Evolutionary conservation across 2,329 filamentous ascomycete species (phyloP), one percentile per base, ranked within the genome.

Genomic region (Corniculantispora saksenae): DNA sequence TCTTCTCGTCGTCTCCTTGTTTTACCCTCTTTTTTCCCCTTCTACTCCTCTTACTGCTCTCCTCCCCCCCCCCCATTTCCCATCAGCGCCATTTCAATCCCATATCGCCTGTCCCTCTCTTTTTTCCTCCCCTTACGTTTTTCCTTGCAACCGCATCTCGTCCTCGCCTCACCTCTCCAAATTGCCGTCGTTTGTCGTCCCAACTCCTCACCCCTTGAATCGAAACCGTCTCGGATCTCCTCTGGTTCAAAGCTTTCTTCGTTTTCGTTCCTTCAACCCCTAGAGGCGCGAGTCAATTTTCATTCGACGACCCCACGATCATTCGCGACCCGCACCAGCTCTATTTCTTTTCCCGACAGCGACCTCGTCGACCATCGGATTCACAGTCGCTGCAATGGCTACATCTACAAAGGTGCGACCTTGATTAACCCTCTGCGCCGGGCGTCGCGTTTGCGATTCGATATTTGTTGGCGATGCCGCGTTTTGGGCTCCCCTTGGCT

Each of bases 321-420:
- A 50, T 51, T 57, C 25, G 61, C 54, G 61, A 63, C 62, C 62
- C 54, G 62, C 62, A 59, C 12, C 62, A 59, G 62, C 47, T 63
- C 54, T 50, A 19, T 59, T 45, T 47, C 48, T 38, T 19, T 21
- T 64, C 48, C 43, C 57, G 43, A 40, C 13, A 40, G 17, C 56
- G 25, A 38, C 19, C 15, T 32, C 4, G 21, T 58, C 45, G 48
- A 25, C 13, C 48, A 54, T 65, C 32, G 35, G 23, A 27, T 25
- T 54, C 50, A 23, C 57, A 51, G 27, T 61, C 62, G 47, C 45
- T 60, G 56, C 65, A 66, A 66, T 66, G 65, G 65, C 65, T 60
- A 51, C 65, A 21, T 55, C 65, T 48, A 66, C 65, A 45, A 66
- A 66, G 65, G 65, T 66, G 61, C 53, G 25, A 21, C 57, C 45